Conservation (phyloP, 2,329 filamentous ascomycete species). For the Dactylella cylindrospora region DNA sequence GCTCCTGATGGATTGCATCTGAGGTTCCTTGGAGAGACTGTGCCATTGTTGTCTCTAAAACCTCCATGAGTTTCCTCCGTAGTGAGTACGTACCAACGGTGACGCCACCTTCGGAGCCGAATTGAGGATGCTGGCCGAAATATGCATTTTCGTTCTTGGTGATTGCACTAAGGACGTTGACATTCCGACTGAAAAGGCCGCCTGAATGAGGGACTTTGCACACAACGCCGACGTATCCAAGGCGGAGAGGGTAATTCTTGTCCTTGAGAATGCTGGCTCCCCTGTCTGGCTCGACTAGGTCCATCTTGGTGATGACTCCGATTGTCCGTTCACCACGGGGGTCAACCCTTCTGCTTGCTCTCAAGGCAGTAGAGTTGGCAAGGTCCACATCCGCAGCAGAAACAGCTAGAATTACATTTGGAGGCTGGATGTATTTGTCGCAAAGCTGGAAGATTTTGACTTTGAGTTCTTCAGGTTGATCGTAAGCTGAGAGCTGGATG, state of each 20-base stretch:
- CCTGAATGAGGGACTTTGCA: constrained; percentile 74
- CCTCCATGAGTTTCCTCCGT: constrained; percentile 94
- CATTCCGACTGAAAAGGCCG: constrained; percentile 70
- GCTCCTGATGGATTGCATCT: constrained; percentile 88
- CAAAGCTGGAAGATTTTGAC: constrained; percentile 94
- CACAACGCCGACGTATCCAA: constrained; percentile 95
- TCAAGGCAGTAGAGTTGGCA: constrained; percentile 89
- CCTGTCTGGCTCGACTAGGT: constrained; percentile 81
- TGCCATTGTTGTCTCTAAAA: constrained; percentile 96
- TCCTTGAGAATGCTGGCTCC: constrained; percentile 79
- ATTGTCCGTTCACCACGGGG: constrained; percentile 94
- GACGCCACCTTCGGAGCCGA: constrained; percentile 69
- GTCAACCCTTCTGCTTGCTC: constrained; percentile 87
- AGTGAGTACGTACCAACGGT: constrained; percentile 81
- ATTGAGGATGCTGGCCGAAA: constrained; percentile 77
- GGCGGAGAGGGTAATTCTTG: constrained; percentile 87
- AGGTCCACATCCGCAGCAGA: constrained; percentile 96
- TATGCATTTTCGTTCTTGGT: constrained; percentile 83
- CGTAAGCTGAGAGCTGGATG: constrained; percentile 89
- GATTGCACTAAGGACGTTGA: constrained; percentile 78
- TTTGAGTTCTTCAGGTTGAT: constrained; percentile 88
- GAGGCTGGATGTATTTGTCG: constrained; percentile 95
- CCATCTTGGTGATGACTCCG: constrained; percentile 99
- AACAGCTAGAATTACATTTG: constrained; percentile 95
- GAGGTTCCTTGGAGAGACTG: constrained; percentile 83